Evolutionary conservation across 2,329 filamentous ascomycete species (phyloP).

Genomic region (Nemania sp.): DNA sequence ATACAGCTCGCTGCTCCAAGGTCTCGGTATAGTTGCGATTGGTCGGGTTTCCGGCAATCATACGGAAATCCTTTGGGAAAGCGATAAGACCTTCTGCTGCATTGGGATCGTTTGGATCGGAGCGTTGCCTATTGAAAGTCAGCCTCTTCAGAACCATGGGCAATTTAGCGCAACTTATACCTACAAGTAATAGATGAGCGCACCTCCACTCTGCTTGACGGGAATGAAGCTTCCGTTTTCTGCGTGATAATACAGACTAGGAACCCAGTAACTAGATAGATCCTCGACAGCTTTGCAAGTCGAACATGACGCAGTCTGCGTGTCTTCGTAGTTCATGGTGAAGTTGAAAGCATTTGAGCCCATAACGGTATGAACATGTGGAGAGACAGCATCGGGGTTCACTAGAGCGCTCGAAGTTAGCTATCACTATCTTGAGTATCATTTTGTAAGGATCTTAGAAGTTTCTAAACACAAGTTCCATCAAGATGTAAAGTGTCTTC

Average conservation of each 20-base stretch:
- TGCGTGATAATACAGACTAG: constrained; percentile 64
- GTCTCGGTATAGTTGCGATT: constrained; percentile 62
- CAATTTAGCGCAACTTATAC: constrained; percentile 28
- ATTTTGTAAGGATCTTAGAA: too few species aligned
- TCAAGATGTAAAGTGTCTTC: too few species aligned
- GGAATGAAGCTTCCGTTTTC: constrained; percentile 68
- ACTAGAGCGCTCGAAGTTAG: too few species aligned
- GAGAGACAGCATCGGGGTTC: constrained; percentile 63
- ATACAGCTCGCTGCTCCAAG: constrained; percentile 63
- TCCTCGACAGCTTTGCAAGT: constrained; percentile 73
- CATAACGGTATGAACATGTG: constrained; percentile 71
- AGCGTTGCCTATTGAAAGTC: constrained; percentile 51
- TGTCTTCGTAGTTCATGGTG: constrained; percentile 63
- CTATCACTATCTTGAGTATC: too few species aligned
- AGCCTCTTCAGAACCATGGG: constrained; percentile 37
- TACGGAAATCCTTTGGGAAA: constrained; percentile 73
- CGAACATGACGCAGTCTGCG: constrained; percentile 69
- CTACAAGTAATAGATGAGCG: constrained; percentile 68
- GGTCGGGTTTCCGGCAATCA: constrained; percentile 71
- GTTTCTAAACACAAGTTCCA: too few species aligned
- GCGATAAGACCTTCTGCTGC: constrained; percentile 64
- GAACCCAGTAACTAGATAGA: constrained; percentile 77
- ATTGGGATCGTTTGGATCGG: constrained; percentile 53
- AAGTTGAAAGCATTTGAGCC: constrained; percentile 72
- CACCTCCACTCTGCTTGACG: constrained; percentile 58